Evolutionary conservation across 2,329 filamentous ascomycete genomes (phyloP), one percentile per base, ranked within the genome.

Genomic region (Penicillium sp.): DNA sequence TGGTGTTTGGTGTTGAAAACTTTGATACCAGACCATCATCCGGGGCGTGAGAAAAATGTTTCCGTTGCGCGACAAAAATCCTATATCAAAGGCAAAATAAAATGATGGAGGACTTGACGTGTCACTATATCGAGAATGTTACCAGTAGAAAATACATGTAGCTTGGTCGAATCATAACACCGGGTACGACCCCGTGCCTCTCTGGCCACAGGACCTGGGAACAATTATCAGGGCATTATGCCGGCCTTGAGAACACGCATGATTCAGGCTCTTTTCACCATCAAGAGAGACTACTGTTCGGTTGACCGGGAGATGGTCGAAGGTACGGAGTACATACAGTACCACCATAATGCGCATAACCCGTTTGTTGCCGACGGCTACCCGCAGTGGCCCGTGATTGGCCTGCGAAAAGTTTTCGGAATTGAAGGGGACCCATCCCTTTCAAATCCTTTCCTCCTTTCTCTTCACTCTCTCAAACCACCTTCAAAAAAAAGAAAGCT

Each of bases 331-430:
- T 6, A 9, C 24, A 39, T 44, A 41, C 53, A 55, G 24, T 27
- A 27, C 24, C 24, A 27, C 6, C 24, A 27, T 27, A 27, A 27
- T 22, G 22, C 22, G 22, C 22, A 22, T 22, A 22, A 22, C 24
- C 52, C 55, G 50, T 54, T 35, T 58, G 55, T 53, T 59, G 37
- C 61, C 60, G 59, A 62, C 52, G 49, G 54, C 54, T 53, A 54
- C 60, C 65, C 60, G 63, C 65, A 68, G 65, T 66, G 68, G 64
- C 37, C 39, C 39, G 24, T 52, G 22, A 52, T 52, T 52, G 50
- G 50, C 22, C 65, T 52, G 68, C 69, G 70, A 72, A 72, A 72
- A 72, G 67, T 70, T 71, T 71, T 71, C 70, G 69, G 70, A 62
- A 61, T 62, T 40, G 50, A 49, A 36, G 49, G 50, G 54, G 63